A percentile compares a stretch with the other conserved stretches of the same genome.
Conservation (phyloP, 768 basidiomycete species). For the Serendipita sp. region DNA sequence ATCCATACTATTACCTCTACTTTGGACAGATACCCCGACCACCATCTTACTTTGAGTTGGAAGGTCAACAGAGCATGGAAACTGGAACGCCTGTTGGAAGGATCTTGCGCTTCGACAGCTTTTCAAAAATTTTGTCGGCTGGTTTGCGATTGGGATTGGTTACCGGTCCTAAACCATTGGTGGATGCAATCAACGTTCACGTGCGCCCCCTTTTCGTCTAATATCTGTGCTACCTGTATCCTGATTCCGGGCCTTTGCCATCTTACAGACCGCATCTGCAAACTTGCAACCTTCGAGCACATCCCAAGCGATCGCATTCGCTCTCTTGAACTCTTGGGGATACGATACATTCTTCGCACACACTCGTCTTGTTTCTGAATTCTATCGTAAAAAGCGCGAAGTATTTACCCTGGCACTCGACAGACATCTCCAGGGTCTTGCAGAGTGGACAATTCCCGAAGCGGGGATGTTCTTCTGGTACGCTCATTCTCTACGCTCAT, state of each 20-base stretch:
- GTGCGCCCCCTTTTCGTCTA: conserved; percentile 24
- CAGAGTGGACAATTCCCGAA: conserved; percentile 52
- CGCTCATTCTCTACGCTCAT: conserved; percentile 17
- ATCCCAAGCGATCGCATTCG: conserved; percentile 42
- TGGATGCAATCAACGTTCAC: conserved; percentile 53
- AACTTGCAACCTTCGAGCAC: conserved; percentile 52
- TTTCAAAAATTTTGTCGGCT: conserved; percentile 66
- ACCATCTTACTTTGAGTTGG: conserved; percentile 70
- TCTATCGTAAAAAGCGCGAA: conserved; percentile 59
- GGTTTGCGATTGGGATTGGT: conserved; percentile 72
- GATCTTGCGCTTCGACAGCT: conserved; percentile 76
- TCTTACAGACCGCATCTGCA: conserved; percentile 41
- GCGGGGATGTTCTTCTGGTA: conserved; percentile 86
- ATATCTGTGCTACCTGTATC: neutral
- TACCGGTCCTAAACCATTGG: conserved; percentile 50
- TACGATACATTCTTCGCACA: conserved; percentile 58
- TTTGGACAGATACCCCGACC: conserved; percentile 47
- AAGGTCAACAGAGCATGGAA: conserved; percentile 33
- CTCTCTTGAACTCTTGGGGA: conserved; percentile 54
- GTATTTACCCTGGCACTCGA: conserved; percentile 62
- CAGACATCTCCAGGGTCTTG: conserved; percentile 60
- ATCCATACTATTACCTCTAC: conserved; percentile 46
- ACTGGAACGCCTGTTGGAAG: conserved; percentile 40
- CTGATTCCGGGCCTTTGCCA: neutral
- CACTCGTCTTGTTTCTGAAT: conserved; percentile 46